Base-by-base conservation (phyloP, 495 filamentous ascomycete genomes). In the Alectoria sarmentosa region DNA sequence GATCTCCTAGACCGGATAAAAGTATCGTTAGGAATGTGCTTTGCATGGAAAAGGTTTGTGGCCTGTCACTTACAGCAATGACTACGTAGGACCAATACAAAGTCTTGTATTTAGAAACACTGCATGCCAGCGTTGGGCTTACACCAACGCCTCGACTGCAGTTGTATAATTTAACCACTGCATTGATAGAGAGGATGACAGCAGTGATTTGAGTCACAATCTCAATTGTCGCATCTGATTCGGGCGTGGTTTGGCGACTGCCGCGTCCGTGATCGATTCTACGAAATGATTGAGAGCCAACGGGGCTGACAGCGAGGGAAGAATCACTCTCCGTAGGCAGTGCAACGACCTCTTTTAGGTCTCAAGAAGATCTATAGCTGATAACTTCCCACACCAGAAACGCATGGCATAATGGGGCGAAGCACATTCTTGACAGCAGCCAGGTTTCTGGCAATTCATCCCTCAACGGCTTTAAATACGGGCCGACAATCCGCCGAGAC, bases 401-500 rank as follows among this genome's bases (percentile, higher is more conserved):
- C 23, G 15, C 17, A 55, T 34, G 52, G 52, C 52, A 34, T 52
- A 3, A 52, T 17, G 52, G 30, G 52, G 52, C 52, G 26, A 13
- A 54, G 49, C 49, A 17, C 26, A 54, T 15, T 54, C 21, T 28
- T 49, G 17, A 34, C 52, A 34, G 30, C 52, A 34, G 52, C 39
- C 62, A 64, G 62, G 62, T 58, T 64, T 64, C 39, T 34, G 15
- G 28, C 2, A 3, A 2, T 36, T 46, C 17, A 1, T 32, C 14
- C 28, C 23, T 19, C 15, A 28, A 30, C n/a, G n/a, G n/a, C n/a
- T n/a, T n/a, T n/a, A n/a, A n/a, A n/a, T n/a, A 32, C 52, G 52
- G 30, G 52, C 52, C 39, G 44, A 44, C 38, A 32, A 42, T 64
- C n/a, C 21, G 23, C 62, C 62, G 62, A 63, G n/a, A 48, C 5